Evolutionary conservation across 2,329 filamentous ascomycete species (phyloP), one percentile per base, ranked within the genome.

Genomic region (Colletotrichum brevisporum): DNA sequence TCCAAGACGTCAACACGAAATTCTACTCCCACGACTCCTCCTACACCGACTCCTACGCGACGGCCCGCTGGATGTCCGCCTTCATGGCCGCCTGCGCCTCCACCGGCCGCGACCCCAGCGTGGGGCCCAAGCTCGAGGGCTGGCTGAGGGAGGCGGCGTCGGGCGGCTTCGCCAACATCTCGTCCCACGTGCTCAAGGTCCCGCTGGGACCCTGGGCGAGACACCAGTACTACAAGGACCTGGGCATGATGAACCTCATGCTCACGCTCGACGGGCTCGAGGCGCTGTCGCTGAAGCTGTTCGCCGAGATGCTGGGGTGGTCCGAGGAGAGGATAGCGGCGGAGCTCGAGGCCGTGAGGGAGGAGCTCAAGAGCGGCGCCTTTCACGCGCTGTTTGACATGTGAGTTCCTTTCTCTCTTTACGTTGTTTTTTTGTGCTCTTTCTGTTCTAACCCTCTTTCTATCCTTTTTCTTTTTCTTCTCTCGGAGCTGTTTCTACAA

Each of bases 141-240:
- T 81, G 78, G 79, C 77, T 81, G 72, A 72, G 73, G 2, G 78
- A 81, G n/a, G 8, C 31, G 10, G 27, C 31, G 10, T 3, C 21
- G 21, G 79, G 79, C 2, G 80, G 80, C 0, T 84, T 83, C 63
- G 50, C 71, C 6, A 78, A 79, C 59, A 73, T 81, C 18, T 73
- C 72, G 2, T 74, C 79, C 47, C 72, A 72, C 6, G 21, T 73
- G 4, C 77, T 75, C 62, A 76, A 76, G 60, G 70, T 76, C 54
- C 80, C 80, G 0, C 73, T 79, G 16, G 79, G 79, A 0, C 72
- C 76, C 1, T 84, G 82, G 81, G 72, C 81, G 2, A 79, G 78
- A 61, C 77, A 79, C 48, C 68, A 71, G 1, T 64, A 58, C 5
- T 71, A 73, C 48, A 74, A 78, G 56, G 76, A 81, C 26, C 73